phyloP scores from a whole-genome alignment of 129 eudicot species.

The Sambucus nigra region DNA sequence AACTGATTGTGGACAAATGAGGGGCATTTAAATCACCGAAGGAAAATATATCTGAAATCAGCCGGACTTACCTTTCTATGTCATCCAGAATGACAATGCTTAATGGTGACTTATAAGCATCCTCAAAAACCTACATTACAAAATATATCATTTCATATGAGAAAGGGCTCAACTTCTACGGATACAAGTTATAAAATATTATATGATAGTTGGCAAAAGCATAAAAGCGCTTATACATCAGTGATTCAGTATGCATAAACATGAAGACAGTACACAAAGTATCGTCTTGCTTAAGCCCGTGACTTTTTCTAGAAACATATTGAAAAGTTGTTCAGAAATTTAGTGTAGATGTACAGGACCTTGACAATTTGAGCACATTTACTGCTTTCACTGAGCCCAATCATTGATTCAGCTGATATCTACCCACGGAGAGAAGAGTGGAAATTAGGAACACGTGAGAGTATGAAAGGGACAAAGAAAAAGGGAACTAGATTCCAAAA shows the following conservation, averaged over 20 bases:
- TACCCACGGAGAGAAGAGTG: constrained; percentile 15
- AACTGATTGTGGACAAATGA: not conserved
- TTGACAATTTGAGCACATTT: constrained; percentile 94
- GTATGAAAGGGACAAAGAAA: too few species aligned
- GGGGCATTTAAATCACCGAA: not conserved
- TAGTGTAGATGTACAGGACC: constrained; percentile 31
- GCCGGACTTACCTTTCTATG: constrained; percentile 67
- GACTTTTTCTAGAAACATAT: too few species aligned
- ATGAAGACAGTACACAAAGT: too few species aligned
- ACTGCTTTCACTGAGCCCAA: constrained; percentile 93
- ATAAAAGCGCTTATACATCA: too few species aligned
- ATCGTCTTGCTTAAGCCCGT: too few species aligned
- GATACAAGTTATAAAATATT: not conserved
- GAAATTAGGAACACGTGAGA: constrained; percentile 5
- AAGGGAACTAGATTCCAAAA: constrained; percentile 1
- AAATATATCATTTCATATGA: constrained; percentile 7
- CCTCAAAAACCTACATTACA: constrained; percentile 72
- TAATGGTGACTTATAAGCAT: constrained; percentile 89
- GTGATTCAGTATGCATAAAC: too few species aligned
- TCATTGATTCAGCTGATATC: constrained; percentile 99
- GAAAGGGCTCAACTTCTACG: constrained; percentile 13
- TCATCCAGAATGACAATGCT: constrained; percentile 88
- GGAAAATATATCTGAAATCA: constrained; percentile 1
- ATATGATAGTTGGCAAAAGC: not conserved
- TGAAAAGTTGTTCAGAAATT: not conserved